These are phyloP conservation scores for Acanthamoeba royreba DNA, from an alignment of 208 protist genomes.

Conservation along the genomic window DNA sequence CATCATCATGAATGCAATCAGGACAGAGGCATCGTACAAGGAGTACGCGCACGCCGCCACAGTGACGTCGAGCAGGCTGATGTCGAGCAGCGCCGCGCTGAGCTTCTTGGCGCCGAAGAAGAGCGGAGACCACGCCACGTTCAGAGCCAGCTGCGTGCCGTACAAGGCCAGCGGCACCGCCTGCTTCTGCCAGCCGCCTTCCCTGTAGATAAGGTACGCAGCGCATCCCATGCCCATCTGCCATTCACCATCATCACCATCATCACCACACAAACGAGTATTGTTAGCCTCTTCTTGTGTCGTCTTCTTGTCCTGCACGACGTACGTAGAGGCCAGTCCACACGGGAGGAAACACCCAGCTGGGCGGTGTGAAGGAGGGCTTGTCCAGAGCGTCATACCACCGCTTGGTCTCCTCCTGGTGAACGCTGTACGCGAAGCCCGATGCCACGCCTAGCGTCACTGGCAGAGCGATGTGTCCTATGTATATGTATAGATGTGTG, in stretches of 20 bases:
- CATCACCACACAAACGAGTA: too few species aligned
- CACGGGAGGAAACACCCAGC: background rate
- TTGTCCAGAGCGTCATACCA: background rate
- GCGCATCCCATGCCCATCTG: slow-evolving; percentile 9
- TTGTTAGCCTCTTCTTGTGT: too few species aligned
- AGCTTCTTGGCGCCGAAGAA: slow-evolving; percentile 38
- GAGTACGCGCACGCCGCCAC: background rate
- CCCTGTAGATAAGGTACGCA: background rate
- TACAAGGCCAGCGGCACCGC: background rate
- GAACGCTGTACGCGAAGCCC: background rate
- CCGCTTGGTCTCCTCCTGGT: background rate
- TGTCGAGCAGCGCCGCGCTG: background rate
- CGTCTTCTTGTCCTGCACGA: too few species aligned
- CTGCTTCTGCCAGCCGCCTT: background rate
- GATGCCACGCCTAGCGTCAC: background rate
- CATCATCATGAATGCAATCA: background rate
- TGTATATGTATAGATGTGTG: too few species aligned
- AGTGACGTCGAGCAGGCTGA: background rate
- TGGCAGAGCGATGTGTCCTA: background rate
- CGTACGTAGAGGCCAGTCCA: slow-evolving; percentile 13
- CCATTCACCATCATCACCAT: background rate
- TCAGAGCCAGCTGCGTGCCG: background rate
- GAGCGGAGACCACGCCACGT: background rate
- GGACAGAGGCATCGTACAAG: background rate
- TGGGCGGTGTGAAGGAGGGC: background rate